Conservation (phyloP, 2,329 filamentous ascomycete genomes). For the Apiospora saccharicola region DNA sequence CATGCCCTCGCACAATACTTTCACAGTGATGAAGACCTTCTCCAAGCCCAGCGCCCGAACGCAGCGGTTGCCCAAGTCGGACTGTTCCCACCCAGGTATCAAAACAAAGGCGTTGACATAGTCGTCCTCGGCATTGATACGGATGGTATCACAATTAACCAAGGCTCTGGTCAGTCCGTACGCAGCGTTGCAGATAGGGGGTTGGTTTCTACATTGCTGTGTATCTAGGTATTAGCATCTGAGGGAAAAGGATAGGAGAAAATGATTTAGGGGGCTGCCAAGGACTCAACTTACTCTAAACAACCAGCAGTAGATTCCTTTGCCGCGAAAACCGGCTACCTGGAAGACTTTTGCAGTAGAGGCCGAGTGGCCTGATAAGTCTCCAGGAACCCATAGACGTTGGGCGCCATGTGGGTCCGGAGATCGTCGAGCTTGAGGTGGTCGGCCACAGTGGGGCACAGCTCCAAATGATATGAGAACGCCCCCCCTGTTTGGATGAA, state of each 20-base stretch:
- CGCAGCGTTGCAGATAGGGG: slow-evolving; percentile 32
- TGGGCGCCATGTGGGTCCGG: slow-evolving; percentile 48
- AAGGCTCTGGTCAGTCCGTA: slow-evolving; percentile 54
- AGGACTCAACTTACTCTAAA: not conserved
- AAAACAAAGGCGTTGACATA: slow-evolving; percentile 41
- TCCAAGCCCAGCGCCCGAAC: slow-evolving; percentile 42
- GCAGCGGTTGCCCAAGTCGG: slow-evolving; percentile 47
- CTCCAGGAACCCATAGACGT: slow-evolving; percentile 49
- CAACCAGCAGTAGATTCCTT: slow-evolving; percentile 40
- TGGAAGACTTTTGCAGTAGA: slow-evolving; percentile 44
- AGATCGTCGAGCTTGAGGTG: slow-evolving; percentile 45
- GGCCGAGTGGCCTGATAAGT: slow-evolving; percentile 52
- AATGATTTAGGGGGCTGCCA: not conserved
- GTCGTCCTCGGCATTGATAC: slow-evolving; percentile 39
- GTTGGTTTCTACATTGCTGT: not conserved
- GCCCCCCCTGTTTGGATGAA: too few species aligned
- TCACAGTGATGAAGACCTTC: slow-evolving; percentile 43
- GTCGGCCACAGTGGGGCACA: slow-evolving; percentile 42
- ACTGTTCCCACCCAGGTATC: slow-evolving; percentile 48
- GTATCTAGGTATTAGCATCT: too few species aligned
- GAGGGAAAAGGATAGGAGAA: accelerated
- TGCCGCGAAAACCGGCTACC: slow-evolving; percentile 45
- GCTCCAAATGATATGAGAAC: slow-evolving; percentile 39
- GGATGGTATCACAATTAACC: slow-evolving; percentile 40
- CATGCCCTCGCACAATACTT: slow-evolving; percentile 45